These are phyloP conservation scores for Mrakia blollopis DNA, from an alignment of 768 basidiomycete genomes.

Conservation along the genomic window DNA sequence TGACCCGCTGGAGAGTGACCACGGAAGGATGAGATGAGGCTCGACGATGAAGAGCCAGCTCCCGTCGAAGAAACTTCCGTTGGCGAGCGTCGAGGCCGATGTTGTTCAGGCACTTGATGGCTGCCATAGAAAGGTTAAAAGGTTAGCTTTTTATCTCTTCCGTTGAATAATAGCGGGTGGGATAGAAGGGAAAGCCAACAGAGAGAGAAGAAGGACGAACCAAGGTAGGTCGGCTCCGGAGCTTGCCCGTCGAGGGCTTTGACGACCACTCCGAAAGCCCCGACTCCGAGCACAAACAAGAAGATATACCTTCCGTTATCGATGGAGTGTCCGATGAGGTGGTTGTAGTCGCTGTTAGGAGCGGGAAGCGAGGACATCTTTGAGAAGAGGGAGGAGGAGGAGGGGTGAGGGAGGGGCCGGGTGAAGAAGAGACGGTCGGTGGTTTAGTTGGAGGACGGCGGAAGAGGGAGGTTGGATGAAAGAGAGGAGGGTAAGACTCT, in stretches of 20 bases:
- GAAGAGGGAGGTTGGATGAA: too few species aligned
- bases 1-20: slow-evolving; percentile 61
- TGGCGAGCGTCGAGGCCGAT: slow-evolving; percentile 54
- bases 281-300: not conserved
- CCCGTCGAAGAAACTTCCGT: slow-evolving; percentile 65
- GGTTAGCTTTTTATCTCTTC: too few species aligned
- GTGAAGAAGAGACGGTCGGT: too few species aligned
- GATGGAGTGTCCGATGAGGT: not conserved
- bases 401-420: too few species aligned
- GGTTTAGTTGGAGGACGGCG: too few species aligned
- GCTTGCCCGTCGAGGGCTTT: not conserved
- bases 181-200: too few species aligned
- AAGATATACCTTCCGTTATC: not conserved
- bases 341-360: not conserved
- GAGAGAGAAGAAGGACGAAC: not conserved
- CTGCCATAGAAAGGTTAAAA: slow-evolving; percentile 40
- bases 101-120: slow-evolving; percentile 81
- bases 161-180: too few species aligned
- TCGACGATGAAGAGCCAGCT: slow-evolving; percentile 54
- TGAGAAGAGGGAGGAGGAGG: too few species aligned
- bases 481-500: too few species aligned
- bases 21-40: slow-evolving; percentile 54
- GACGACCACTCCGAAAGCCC: not conserved
- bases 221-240: not conserved
- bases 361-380: too few species aligned